Conservation (phyloP, 768 basidiomycete species). For the Boletus rex-veris region DNA sequence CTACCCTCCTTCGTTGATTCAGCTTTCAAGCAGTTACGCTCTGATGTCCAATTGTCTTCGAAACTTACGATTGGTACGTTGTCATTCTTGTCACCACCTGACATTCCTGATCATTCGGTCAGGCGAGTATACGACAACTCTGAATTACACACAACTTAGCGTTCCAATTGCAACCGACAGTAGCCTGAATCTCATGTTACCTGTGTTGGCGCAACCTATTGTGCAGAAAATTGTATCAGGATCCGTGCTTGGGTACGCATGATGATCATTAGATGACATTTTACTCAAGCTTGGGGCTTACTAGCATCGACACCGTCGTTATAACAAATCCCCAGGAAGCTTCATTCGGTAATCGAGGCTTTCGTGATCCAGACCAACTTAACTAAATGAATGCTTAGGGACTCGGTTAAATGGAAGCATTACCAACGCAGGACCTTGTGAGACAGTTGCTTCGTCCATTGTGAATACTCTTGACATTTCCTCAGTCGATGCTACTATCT, state of each 20-base stretch:
- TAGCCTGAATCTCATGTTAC: slow-evolving; percentile 60
- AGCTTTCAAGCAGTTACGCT: slow-evolving; percentile 62
- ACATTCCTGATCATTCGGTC: slow-evolving; percentile 5
- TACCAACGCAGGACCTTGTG: slow-evolving; percentile 70
- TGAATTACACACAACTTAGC: slow-evolving; percentile 55
- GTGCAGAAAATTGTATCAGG: slow-evolving; percentile 67
- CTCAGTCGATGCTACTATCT: slow-evolving; percentile 62
- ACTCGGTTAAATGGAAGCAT: slow-evolving; percentile 59
- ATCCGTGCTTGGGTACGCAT: slow-evolving; percentile 50
- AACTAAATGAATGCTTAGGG: slow-evolving; percentile 30
- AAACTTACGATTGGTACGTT: slow-evolving; percentile 54
- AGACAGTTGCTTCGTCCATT: slow-evolving; percentile 20
- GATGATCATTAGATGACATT: neutral
- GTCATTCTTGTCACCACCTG: neutral
- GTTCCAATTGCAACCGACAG: slow-evolving; percentile 61
- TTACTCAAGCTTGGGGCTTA: neutral
- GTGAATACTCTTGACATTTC: slow-evolving; percentile 2
- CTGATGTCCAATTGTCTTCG: slow-evolving; percentile 56
- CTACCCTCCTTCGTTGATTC: slow-evolving; percentile 58
- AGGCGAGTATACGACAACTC: slow-evolving; percentile 62
- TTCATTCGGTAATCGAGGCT: slow-evolving; percentile 46
- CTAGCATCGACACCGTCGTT: slow-evolving; percentile 55
- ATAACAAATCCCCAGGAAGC: slow-evolving; percentile 56
- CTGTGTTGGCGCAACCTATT: slow-evolving; percentile 68
- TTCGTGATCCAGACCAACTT: neutral